Evolutionary conservation across 2,329 filamentous ascomycete species (phyloP), one percentile per base, ranked within the genome.

Genomic region (Botrytis porri): DNA sequence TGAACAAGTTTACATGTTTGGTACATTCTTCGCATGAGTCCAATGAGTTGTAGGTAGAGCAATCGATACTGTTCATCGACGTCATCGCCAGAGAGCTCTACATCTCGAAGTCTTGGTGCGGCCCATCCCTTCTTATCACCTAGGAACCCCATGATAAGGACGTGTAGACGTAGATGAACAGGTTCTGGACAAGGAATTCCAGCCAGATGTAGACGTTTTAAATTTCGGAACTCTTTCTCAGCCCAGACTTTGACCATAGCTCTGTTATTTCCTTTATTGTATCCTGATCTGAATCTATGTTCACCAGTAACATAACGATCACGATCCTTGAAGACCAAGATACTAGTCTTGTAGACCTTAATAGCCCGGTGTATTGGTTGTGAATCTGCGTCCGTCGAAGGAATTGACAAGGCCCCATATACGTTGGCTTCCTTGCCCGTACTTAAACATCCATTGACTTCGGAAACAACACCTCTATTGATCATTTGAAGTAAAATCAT

Each of bases 231-330:
- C 84, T 99, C 96, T 84, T 99, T 99, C 84, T 99, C 95, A 0
- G 97, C 97, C 96, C 96, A 99, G 37, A 98, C 86, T 83, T 97
- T 97, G 77, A 99, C 95, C 95, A 98, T 98, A 77, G 95, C 94
- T 66, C 95, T 89, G 84, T 94, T 97, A 83, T 94, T 97, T 77
- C 92, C 92, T 85, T 98, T 98, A 84, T 95, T 96, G 81, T 95
- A 96, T 67, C 95, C 95, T 75, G 90, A 88, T 77, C 93, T 89
- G 86, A 99, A 99, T 37, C 96, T 88, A 83, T 95, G 94, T 83
- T 99, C 96, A 77, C 96, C 96, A 0, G 92, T 92, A 75, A 99
- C 96, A 83, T 99, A 99, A 79, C 94, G 92, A 83, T 98, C 95
- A 73, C 96, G 89, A 83, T 99, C 96, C 84, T 98, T 98, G 89